These are phyloP conservation scores for Dryadomyces quercivorus DNA, from an alignment of 2,329 filamentous ascomycete genomes.

Conservation along the genomic window DNA sequence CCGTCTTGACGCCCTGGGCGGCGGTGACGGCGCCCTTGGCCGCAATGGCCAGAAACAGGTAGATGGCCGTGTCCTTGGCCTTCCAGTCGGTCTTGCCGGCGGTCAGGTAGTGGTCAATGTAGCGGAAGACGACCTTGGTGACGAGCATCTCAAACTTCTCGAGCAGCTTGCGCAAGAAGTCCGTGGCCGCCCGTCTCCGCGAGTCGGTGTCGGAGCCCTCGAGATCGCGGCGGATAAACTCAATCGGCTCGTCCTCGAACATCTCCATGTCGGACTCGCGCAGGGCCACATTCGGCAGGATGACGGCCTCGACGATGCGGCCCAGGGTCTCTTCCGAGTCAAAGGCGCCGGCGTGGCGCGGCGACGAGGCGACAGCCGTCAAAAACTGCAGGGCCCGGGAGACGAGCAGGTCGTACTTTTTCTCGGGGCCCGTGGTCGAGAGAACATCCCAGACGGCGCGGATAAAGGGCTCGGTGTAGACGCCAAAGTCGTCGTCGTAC, in stretches of 20 bases:
- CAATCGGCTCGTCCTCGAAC: slow-evolving; percentile 97
- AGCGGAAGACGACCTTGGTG: slow-evolving; percentile 74
- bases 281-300: slow-evolving; percentile 82
- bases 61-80: slow-evolving; percentile 95
- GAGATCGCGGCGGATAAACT: slow-evolving; percentile 89
- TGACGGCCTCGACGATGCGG: slow-evolving; percentile 90
- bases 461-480: slow-evolving; percentile 72
- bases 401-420: slow-evolving; percentile 87
- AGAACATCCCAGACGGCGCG: slow-evolving; percentile 83
- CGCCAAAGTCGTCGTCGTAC: slow-evolving; percentile 86
- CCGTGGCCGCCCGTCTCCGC: slow-evolving; percentile 78
- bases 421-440: slow-evolving; percentile 73
- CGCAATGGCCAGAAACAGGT: slow-evolving; percentile 87
- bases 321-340: slow-evolving; percentile 67
- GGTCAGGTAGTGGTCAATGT: slow-evolving; percentile 76
- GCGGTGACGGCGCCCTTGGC: slow-evolving; percentile 82
- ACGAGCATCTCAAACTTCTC: slow-evolving; percentile 79
- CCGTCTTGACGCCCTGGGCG: slow-evolving; percentile 78
- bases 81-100: slow-evolving; percentile 83
- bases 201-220: slow-evolving; percentile 97
- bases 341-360: slow-evolving; percentile 72
- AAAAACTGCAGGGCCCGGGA: slow-evolving; percentile 92
- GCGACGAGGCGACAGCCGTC: slow-evolving; percentile 72
- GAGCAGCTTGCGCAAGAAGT: slow-evolving; percentile 82
- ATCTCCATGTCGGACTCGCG: slow-evolving; percentile 90